phyloP scores from a whole-genome alignment of 73 alveolate genomes.

The Blepharisma stoltei region DNA sequence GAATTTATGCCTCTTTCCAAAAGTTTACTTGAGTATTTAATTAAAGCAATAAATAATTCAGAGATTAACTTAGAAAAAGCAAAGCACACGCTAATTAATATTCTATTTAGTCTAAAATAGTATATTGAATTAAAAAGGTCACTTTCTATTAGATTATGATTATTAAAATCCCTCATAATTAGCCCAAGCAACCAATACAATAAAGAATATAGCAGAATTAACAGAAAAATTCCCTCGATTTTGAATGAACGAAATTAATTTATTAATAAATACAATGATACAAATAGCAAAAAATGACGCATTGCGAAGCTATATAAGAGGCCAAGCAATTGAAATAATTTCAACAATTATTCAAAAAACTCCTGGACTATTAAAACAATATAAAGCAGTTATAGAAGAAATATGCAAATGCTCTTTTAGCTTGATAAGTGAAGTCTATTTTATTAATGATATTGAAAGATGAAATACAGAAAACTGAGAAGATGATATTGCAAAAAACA shows the following conservation, averaged over 20 bases:
- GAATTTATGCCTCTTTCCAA: not conserved
- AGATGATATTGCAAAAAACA: not conserved
- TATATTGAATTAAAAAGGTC: too few relatives aligned
- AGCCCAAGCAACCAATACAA: too few relatives aligned
- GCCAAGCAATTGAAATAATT: not conserved
- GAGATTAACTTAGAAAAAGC: not conserved
- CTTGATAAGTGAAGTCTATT: not conserved
- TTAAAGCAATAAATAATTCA: not conserved
- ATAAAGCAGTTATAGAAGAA: constrained; percentile 10
- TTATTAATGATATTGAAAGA: not conserved
- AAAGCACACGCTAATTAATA: not conserved
- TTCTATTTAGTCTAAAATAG: too few relatives aligned
- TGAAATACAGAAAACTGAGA: not conserved
- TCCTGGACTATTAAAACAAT: not conserved
- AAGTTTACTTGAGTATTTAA: not conserved
- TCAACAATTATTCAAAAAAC: not conserved
- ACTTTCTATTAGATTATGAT: too few relatives aligned
- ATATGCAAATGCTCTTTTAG: not conserved
- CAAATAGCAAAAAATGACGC: not conserved
- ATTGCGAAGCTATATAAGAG: not conserved
- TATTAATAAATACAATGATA: not conserved
- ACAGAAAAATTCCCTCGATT: constrained; percentile 17
- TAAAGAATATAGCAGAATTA: constrained; percentile 17
- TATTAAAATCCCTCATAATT: too few relatives aligned
- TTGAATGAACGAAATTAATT: not conserved